These are phyloP conservation scores for Croton setiger DNA, from an alignment of 441 rosid species.

Conservation along the genomic window DNA sequence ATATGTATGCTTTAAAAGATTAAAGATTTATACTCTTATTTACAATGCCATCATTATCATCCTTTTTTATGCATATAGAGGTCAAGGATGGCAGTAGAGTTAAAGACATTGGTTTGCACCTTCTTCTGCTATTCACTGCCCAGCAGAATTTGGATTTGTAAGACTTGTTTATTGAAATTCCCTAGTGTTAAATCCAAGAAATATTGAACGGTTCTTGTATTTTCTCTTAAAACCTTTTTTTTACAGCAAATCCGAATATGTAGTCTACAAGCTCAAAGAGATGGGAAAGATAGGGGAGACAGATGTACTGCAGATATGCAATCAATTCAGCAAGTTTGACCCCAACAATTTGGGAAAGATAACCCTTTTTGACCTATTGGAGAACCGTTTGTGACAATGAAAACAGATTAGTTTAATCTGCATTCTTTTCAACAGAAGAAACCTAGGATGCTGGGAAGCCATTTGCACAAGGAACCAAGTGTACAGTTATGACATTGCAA, in stretches of 20 bases:
- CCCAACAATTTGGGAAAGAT: conserved; percentile 79
- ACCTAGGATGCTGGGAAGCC: background rate
- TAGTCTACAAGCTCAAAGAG: conserved; percentile 85
- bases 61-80: too few species aligned
- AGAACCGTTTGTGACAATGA: conserved; percentile 31
- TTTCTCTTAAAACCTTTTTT: background rate
- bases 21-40: too few species aligned
- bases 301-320: conserved; percentile 65
- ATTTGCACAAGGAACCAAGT: conserved; percentile 4
- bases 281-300: conserved; percentile 84
- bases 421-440: conserved; percentile 1
- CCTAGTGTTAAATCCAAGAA: too few species aligned
- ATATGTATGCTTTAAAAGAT: too few species aligned
- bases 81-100: too few species aligned
- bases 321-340: conserved; percentile 74
- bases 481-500: conserved; percentile 1
- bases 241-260: conserved; percentile 86
- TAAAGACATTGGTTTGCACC: too few species aligned
- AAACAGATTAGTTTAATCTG: background rate
- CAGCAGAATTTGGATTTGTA: too few species aligned
- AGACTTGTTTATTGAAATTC: too few species aligned
- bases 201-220: too few species aligned
- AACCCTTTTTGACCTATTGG: conserved; percentile 67
- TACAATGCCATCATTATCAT: too few species aligned
- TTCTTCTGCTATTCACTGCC: too few species aligned